Base-by-base conservation (phyloP, 1,284 basidiomycete species). In the Apiotrichum sp. region DNA sequence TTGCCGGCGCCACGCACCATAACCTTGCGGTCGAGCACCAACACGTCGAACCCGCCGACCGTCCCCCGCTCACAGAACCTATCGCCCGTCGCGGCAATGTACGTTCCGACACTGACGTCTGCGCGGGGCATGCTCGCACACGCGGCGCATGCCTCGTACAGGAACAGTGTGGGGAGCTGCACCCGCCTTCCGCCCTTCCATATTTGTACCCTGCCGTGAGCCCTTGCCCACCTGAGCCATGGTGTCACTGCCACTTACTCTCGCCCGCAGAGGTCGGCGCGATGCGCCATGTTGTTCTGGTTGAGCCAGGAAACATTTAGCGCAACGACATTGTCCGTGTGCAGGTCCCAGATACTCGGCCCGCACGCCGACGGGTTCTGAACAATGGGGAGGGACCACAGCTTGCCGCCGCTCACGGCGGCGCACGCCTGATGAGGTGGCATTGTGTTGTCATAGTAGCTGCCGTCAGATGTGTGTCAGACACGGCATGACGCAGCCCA, bases 111-210 rank as follows among this genome's bases (percentile, higher is more conserved):
- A 33, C 53, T 56, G 4, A 61, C 38, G 50, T 61, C 59, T 29
- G 55, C 52, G 48, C 56, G 53, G 3, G 47, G 59, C 34, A 47
- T 32, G 5, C 40, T 14, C n/a, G 50, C 50, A 41, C 59, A 61
- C 22, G 59, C 59, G 33, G 57, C 56, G 48, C 59, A 61, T 3
- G 47, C 59, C 13, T 61, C 59, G 56, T 54, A 61, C 53, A 61
- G 56, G 45, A 61, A 57, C 43, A 57, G 47, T 13, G 51, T 51
- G 6, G 46, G 45, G 34, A 53, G 49, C 9, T 31, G 9, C 7
- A 53, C 29, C 32, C 50, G 45, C 4, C 8, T 10, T 1, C 56
- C 59, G 36, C 47, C 48, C 5, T 6, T 8, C 49, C 40, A 56
- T n/a, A 61, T 40, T 16, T 61, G 50, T 13, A 61, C 45, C 42